Evolutionary conservation across 2,329 filamentous ascomycete genomes (phyloP).

Genomic region (Trichoderma breve): DNA sequence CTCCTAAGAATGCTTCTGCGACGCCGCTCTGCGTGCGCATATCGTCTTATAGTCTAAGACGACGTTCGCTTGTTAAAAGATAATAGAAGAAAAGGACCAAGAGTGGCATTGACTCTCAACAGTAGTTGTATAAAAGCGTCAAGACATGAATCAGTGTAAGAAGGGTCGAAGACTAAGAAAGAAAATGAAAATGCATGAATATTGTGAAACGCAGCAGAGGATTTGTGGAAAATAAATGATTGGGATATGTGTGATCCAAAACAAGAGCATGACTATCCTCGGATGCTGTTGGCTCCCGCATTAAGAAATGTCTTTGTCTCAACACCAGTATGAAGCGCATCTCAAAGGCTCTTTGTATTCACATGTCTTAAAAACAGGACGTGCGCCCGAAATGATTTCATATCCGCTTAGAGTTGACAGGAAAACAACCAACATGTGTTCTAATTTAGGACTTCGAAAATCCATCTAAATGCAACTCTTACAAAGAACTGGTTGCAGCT

Average conservation of each 20-base stretch:
- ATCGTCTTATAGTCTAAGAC: not conserved
- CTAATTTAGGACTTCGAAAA: not conserved
- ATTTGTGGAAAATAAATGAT: not conserved
- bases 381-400: not conserved
- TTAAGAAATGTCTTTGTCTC: not conserved
- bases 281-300: not conserved
- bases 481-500: not conserved
- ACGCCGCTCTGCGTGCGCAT: not conserved
- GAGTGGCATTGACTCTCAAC: not conserved
- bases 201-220: not conserved
- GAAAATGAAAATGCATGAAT: not conserved
- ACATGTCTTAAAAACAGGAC: not conserved
- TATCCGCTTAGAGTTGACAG: not conserved
- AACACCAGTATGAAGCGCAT: not conserved
- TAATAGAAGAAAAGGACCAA: not conserved
- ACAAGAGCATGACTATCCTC: not conserved
- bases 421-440: not conserved
- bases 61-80: not conserved
- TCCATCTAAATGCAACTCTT: not conserved
- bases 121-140: not conserved
- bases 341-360: slow-evolving; percentile 12
- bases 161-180: not conserved
- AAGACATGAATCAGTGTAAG: not conserved
- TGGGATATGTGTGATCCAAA: not conserved
- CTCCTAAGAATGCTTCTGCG: not conserved